These are phyloP conservation scores for Termitomyces sp. DNA, from an alignment of 768 basidiomycete species.

Conservation along the genomic window DNA sequence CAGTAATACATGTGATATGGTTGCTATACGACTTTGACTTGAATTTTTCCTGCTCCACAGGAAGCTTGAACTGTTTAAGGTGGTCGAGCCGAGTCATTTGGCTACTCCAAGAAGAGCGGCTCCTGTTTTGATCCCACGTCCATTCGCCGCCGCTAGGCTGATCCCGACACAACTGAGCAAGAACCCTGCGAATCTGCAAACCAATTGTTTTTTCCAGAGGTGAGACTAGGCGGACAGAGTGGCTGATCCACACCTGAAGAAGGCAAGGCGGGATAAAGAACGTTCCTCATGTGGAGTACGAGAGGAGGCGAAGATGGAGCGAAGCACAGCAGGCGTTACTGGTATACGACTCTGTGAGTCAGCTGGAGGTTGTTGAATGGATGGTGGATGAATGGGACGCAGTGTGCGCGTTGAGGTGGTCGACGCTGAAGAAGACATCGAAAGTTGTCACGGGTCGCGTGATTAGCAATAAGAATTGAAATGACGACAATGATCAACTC, in stretches of 20 bases:
- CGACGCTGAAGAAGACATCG: constrained; percentile 45
- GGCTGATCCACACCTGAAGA: constrained; percentile 58
- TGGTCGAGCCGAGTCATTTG: constrained; percentile 1
- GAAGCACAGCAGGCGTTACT: constrained; percentile 75
- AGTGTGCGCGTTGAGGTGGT: constrained; percentile 44
- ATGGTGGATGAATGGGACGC: constrained; percentile 26
- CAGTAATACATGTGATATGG: constrained; percentile 5
- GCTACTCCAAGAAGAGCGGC: constrained; percentile 68
- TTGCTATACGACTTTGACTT: constrained; percentile 14
- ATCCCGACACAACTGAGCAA: constrained; percentile 78
- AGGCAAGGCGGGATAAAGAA: constrained; percentile 77
- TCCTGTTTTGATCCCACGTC: constrained; percentile 59
- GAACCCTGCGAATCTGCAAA: constrained; percentile 70
- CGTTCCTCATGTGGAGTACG: constrained; percentile 78
- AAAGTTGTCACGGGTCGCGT: constrained; percentile 14
- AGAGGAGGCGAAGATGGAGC: constrained; percentile 84
- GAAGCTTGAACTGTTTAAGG: neutral
- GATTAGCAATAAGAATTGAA: neutral
- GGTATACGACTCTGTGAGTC: constrained; percentile 62
- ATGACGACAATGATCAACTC: neutral
- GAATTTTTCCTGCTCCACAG: constrained; percentile 1
- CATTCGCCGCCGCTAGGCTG: constrained; percentile 66
- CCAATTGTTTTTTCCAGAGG: neutral
- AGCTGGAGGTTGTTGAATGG: constrained; percentile 32
- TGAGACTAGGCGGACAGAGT: neutral